A percentile compares a stretch with the other conserved stretches of the same genome.
phyloP scores from a whole-genome alignment of 371 early-diverging fungal genomes.

The Nematocida major region DNA sequence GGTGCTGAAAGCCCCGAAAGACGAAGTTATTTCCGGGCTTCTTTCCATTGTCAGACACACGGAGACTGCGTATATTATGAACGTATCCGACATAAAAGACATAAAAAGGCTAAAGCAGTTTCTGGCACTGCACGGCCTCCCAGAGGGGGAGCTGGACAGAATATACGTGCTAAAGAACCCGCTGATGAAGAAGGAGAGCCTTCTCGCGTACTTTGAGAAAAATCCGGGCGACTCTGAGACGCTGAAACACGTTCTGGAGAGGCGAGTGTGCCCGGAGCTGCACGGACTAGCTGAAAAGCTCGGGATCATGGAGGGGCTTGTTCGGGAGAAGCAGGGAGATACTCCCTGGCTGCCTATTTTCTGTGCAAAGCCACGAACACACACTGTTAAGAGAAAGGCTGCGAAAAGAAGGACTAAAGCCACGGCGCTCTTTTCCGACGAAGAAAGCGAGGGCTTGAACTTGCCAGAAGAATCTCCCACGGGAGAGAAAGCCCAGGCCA shows the following conservation, averaged over 20 bases:
- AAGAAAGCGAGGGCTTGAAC: neutral
- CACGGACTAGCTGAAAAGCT: neutral
- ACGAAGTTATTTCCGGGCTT: neutral
- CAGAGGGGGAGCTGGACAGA: neutral
- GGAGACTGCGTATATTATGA: neutral
- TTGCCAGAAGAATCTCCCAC: neutral
- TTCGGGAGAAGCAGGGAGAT: neutral
- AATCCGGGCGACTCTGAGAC: neutral
- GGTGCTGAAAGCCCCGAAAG: neutral
- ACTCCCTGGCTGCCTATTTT: neutral
- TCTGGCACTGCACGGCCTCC: neutral
- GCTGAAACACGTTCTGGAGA: conserved; percentile 15
- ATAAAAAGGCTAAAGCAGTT: neutral
- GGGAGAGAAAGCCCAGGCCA: neutral
- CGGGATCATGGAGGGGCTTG: neutral
- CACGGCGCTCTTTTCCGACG: too few relatives aligned
- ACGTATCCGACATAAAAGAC: neutral
- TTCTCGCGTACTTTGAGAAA: conserved; percentile 3
- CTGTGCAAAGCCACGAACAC: too few relatives aligned
- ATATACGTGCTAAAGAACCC: conserved; percentile 26
- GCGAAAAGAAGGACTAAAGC: neutral
- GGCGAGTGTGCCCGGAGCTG: neutral
- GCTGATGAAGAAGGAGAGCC: neutral
- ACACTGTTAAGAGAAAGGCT: neutral
- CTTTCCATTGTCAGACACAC: neutral